Conservation (phyloP, 768 basidiomycete genomes). For the Termitomyces sp. region DNA sequence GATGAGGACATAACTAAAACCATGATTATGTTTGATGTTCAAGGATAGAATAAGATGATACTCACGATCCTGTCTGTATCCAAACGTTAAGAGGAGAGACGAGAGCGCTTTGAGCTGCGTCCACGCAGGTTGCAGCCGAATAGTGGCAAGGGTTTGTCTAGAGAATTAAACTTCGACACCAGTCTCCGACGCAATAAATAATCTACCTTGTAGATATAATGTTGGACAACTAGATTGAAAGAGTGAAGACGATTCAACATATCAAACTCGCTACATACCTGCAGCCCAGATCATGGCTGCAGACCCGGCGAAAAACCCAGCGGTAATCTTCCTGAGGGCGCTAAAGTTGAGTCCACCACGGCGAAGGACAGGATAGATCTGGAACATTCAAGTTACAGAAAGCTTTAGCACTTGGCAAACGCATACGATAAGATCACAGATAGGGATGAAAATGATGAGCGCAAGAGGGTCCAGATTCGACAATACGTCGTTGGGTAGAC, state of each 20-base stretch:
- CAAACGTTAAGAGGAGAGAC: slow-evolving; percentile 71
- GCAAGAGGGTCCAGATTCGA: slow-evolving; percentile 78
- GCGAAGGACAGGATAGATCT: slow-evolving; percentile 58
- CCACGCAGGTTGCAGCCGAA: slow-evolving; percentile 51
- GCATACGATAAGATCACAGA: slow-evolving; percentile 55
- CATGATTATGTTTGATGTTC: neutral
- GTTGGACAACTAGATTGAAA: slow-evolving; percentile 50
- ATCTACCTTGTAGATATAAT: slow-evolving; percentile 67
- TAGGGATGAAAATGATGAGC: slow-evolving; percentile 71
- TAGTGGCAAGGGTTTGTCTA: slow-evolving; percentile 51
- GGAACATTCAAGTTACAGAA: no score
- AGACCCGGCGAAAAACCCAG: slow-evolving; percentile 54
- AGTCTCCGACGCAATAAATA: no score
- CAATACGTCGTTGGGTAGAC: slow-evolving; percentile 72
- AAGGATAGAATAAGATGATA: neutral
- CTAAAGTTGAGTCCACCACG: slow-evolving; percentile 53
- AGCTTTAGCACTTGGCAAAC: no score
- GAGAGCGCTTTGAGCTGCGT: slow-evolving; percentile 33
- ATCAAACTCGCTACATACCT: slow-evolving; percentile 29
- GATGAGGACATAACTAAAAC: slow-evolving; percentile 57
- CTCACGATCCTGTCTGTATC: slow-evolving; percentile 70
- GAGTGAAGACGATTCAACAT: neutral
- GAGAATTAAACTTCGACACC: no score
- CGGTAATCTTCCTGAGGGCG: slow-evolving; percentile 56
- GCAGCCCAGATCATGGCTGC: slow-evolving; percentile 69